phyloP scores from a whole-genome alignment of 225 moss, liverwort and hornwort genomes.

The Lunularia cruciata region DNA sequence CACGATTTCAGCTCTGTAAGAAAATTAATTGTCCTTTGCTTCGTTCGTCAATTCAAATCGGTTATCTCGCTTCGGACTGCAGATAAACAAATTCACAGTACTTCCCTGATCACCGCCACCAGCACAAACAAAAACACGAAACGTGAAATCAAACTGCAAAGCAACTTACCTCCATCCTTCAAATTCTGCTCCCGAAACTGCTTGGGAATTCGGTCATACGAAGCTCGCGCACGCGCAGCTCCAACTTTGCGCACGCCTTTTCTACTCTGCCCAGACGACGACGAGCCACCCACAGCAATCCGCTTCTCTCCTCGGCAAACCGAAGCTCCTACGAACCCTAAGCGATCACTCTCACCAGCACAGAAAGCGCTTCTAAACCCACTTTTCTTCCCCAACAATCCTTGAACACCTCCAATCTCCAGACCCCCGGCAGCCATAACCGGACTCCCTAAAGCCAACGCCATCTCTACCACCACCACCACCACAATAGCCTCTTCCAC shows the following conservation, averaged over 20 bases:
- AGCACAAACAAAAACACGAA: neutral
- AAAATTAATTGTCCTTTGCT: neutral
- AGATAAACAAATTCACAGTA: neutral
- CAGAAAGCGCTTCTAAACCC: slow-evolving; percentile 22
- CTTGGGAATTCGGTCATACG: slow-evolving; percentile 66
- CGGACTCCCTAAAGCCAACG: slow-evolving; percentile 19
- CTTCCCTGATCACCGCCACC: neutral
- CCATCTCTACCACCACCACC: slow-evolving; percentile 17
- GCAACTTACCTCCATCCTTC: slow-evolving; percentile 62
- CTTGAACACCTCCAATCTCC: neutral
- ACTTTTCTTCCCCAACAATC: neutral
- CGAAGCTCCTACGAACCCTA: slow-evolving; percentile 39
- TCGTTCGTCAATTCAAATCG: neutral
- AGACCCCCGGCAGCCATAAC: no score
- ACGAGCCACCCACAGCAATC: slow-evolving; percentile 9
- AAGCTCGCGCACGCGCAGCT: slow-evolving; percentile 50
- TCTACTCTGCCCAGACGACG: neutral
- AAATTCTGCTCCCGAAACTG: slow-evolving; percentile 74
- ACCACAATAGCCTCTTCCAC: neutral
- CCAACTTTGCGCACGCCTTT: slow-evolving; percentile 29
- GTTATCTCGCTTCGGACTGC: neutral
- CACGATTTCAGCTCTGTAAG: neutral
- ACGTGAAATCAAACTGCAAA: neutral
- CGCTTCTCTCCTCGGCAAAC: slow-evolving; percentile 46
- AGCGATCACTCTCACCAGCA: slow-evolving; percentile 29